Percentiles rank a stretch among this genome's conserved stretches.
phyloP scores from a whole-genome alignment of 2,329 filamentous ascomycete species.

The Diaporthe sp. region DNA sequence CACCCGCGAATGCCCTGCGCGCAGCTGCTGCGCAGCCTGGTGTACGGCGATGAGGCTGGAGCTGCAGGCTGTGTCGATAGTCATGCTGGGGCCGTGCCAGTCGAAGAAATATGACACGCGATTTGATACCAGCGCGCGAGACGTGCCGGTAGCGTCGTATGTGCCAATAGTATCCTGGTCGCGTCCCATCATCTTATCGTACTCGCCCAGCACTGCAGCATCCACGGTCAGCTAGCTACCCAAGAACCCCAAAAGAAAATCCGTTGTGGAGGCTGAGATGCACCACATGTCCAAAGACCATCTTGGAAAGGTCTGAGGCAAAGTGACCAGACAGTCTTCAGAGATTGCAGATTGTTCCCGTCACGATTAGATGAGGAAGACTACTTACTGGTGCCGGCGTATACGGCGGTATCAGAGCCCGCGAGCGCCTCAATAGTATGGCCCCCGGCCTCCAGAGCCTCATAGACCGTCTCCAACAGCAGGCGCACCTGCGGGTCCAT shows the following conservation, averaged over 20 bases:
- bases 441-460: conserved; percentile 38
- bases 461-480: conserved; percentile 38
- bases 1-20: conserved; percentile 42
- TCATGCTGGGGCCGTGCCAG: conserved; percentile 46
- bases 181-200: conserved; percentile 25
- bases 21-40: conserved; percentile 47
- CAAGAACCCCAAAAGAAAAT: no score
- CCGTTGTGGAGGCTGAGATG: no score
- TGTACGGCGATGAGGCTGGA: conserved; percentile 51
- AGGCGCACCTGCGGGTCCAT: conserved; percentile 32
- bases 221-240: no score
- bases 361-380: no score
- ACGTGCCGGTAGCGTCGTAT: conserved; percentile 43
- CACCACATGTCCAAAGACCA: no score
- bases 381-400: conserved; percentile 37
- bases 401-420: conserved; percentile 43
- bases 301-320: no score
- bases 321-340: no score
- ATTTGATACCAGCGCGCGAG: conserved; percentile 46
- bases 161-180: conserved; percentile 34
- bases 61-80: conserved; percentile 57
- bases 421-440: conserved; percentile 33
- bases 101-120: conserved; percentile 53
- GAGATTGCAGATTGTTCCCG: no score
- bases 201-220: conserved; percentile 40